A percentile compares a stretch with the other conserved stretches of the same genome.
phyloP scores from a whole-genome alignment of 805 yeast genomes.

The Ogataea glucozyma region DNA sequence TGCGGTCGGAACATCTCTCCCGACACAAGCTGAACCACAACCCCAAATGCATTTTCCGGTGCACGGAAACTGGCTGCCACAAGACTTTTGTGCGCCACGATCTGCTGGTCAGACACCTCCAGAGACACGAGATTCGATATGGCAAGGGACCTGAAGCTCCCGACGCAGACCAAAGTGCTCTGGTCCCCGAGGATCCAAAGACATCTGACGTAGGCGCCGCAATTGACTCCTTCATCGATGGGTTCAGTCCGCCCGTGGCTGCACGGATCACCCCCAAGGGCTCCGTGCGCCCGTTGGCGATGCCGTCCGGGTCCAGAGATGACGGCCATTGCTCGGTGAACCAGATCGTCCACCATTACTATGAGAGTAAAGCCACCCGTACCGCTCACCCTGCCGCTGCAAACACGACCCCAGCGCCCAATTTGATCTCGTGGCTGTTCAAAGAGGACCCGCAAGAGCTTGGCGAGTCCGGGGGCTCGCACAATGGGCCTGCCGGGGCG shows the following conservation, averaged over 20 bases:
- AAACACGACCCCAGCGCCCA: conserved; percentile 15
- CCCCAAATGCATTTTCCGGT: conserved; percentile 53
- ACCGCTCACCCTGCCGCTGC: not conserved
- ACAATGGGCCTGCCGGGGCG: too few relatives aligned
- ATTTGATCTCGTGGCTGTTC: conserved; percentile 33
- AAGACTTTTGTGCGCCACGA: conserved; percentile 67
- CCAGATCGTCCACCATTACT: conserved; percentile 28
- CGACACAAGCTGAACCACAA: conserved; percentile 65
- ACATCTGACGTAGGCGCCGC: too few relatives aligned
- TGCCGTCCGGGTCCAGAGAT: not conserved
- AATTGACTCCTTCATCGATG: too few relatives aligned
- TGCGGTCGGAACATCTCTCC: conserved; percentile 63
- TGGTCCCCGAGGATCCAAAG: too few relatives aligned
- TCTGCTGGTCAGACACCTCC: conserved; percentile 46
- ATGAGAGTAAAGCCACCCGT: conserved; percentile 8
- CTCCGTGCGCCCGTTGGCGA: not conserved
- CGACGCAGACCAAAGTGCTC: too few relatives aligned
- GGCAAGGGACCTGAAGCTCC: not conserved
- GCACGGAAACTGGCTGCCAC: conserved; percentile 48
- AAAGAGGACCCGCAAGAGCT: too few relatives aligned
- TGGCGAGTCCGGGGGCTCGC: too few relatives aligned
- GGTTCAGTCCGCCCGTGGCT: too few relatives aligned
- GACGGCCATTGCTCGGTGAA: conserved; percentile 23
- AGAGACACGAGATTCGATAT: conserved; percentile 39
- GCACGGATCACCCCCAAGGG: not conserved